phyloP scores from a whole-genome alignment of 306 rosid genomes.

The Pyrus communis region DNA sequence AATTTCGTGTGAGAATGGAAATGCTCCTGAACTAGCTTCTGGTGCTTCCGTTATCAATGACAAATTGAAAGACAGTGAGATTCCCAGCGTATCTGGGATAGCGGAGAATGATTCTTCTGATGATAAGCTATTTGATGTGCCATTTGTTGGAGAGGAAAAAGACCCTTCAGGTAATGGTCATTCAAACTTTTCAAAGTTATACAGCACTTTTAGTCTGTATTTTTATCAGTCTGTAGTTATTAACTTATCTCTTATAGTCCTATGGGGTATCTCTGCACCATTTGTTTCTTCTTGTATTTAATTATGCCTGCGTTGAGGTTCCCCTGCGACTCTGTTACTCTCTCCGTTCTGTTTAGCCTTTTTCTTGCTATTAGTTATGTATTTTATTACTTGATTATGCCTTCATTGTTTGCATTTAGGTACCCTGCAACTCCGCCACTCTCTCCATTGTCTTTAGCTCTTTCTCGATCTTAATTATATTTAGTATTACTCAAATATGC shows the following conservation, averaged over 20 bases:
- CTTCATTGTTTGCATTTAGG: not conserved
- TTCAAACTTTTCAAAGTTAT: not conserved
- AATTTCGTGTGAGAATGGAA: conserved; percentile 54
- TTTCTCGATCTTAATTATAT: not conserved
- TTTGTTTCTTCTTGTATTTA: not conserved
- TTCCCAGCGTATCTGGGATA: conserved; percentile 30
- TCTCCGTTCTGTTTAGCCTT: not conserved
- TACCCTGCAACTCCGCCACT: not conserved
- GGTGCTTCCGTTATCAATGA: conserved; percentile 33
- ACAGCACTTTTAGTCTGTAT: not conserved
- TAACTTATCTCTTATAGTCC: not conserved
- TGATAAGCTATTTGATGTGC: conserved; percentile 51
- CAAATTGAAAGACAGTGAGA: conserved; percentile 44
- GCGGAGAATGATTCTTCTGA: conserved; percentile 48
- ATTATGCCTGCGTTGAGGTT: not conserved
- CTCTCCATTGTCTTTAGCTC: not conserved
- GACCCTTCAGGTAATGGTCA: conserved; percentile 46
- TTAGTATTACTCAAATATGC: not conserved
- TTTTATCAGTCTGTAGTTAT: not conserved
- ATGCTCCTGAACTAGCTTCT: conserved; percentile 39
- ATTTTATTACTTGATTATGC: not conserved
- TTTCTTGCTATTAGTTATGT: conserved; percentile 4
- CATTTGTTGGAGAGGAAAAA: conserved; percentile 57
- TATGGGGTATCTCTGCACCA: not conserved
- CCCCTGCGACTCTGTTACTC: not conserved